Evolutionary conservation across 441 rosid genomes (phyloP).

Genomic region (Bocquillonia castaneifolia): DNA sequence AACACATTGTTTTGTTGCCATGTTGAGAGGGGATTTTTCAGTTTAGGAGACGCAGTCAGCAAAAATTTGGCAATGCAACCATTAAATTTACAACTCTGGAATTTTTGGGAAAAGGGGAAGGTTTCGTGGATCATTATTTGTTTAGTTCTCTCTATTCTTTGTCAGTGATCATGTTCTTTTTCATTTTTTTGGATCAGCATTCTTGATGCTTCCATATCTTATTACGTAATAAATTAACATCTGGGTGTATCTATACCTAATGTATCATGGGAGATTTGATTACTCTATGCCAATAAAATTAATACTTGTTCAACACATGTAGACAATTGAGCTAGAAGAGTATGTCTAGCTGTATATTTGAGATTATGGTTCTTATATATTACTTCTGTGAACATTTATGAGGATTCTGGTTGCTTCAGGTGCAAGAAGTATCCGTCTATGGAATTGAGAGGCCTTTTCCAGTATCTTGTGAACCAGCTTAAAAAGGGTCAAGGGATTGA

Average conservation of each 20-base stretch:
- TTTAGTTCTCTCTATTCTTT: neutral
- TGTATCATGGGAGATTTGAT: neutral
- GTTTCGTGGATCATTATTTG: neutral
- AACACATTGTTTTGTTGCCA: neutral
- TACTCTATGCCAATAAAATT: neutral
- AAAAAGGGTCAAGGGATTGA: constrained; percentile 97
- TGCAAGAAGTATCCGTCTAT: constrained; percentile 99
- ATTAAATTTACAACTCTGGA: neutral
- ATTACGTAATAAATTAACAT: neutral
- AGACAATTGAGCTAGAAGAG: constrained; percentile 11
- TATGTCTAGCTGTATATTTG: constrained; percentile 12
- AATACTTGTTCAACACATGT: too few species aligned
- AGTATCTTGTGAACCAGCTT: constrained; percentile 96
- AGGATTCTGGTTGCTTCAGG: constrained; percentile 39
- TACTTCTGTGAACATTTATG: constrained; percentile 11
- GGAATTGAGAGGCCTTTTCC: constrained; percentile 99
- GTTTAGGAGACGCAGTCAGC: neutral
- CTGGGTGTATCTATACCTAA: neutral
- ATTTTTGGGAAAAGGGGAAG: neutral
- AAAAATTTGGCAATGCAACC: neutral
- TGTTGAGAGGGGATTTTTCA: neutral
- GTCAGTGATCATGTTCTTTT: neutral
- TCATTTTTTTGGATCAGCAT: neutral
- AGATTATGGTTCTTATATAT: neutral
- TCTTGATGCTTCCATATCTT: neutral